Conservation (phyloP, 352 stramenopile species). For the Phytophthora quininea region DNA sequence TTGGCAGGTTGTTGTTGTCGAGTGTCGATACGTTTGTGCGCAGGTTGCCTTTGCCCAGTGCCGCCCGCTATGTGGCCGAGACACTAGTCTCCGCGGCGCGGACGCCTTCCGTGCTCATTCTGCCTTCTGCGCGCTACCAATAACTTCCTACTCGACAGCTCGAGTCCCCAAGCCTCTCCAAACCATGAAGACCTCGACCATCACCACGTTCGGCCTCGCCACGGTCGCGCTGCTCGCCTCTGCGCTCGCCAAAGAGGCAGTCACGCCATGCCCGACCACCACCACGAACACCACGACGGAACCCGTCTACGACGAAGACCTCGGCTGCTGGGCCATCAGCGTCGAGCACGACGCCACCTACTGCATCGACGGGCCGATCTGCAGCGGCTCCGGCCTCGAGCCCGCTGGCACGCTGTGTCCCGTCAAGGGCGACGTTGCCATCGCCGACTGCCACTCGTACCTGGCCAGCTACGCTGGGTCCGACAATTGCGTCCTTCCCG, state of each 20-base stretch:
- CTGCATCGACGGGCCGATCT: conserved; percentile 50
- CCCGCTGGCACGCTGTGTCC: conserved; percentile 43
- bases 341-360: conserved; percentile 51
- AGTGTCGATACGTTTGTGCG: neutral
- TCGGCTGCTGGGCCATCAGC: conserved; percentile 40
- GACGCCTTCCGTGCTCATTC: conserved; percentile 9
- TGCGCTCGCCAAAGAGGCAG: conserved; percentile 1
- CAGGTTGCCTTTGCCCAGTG: neutral
- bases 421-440: conserved; percentile 43
- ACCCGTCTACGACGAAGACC: conserved; percentile 25
- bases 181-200: conserved; percentile 25
- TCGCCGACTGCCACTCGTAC: conserved; percentile 55
- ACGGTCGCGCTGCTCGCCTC: conserved; percentile 3
- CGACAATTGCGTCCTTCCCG: conserved; percentile 51
- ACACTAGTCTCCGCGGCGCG: neutral
- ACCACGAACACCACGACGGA: conserved; percentile 5
- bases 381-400: conserved; percentile 31
- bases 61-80: neutral
- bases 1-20: too few relatives aligned
- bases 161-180: conserved; percentile 18
- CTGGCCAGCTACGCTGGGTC: conserved; percentile 53
- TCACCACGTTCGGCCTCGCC: conserved; percentile 20
- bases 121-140: conserved; percentile 17
- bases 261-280: conserved; percentile 16
- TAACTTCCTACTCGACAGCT: conserved; percentile 29